A percentile compares a stretch with the other conserved stretches of the same genome.
phyloP scores from a whole-genome alignment of 108 stramenopile genomes.

The Nannochloropsis granulata region DNA sequence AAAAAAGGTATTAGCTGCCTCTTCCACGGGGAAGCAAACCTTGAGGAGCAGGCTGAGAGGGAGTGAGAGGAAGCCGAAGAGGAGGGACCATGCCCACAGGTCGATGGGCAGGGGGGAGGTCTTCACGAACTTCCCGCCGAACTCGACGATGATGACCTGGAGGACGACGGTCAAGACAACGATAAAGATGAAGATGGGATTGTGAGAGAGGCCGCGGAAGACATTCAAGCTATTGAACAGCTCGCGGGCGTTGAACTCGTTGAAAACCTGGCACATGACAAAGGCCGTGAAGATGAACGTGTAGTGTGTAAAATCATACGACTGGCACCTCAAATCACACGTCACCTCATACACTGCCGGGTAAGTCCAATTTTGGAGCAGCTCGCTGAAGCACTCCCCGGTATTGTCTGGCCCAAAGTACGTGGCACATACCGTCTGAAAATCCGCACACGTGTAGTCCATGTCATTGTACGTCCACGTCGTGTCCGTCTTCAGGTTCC shows the following conservation, averaged over 20 bases:
- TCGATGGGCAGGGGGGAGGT: constrained; percentile 4
- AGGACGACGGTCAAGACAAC: constrained; percentile 52
- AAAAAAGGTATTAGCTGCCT: background rate
- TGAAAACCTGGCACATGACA: constrained; percentile 92
- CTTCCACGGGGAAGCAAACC: background rate
- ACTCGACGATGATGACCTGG: constrained; percentile 50
- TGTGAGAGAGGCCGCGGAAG: constrained; percentile 57
- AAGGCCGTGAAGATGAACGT: constrained; percentile 28
- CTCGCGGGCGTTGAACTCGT: constrained; percentile 81
- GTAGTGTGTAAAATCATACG: constrained; percentile 14
- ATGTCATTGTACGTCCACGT: background rate
- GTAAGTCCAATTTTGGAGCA: background rate
- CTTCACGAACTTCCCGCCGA: constrained; percentile 28
- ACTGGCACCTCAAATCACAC: background rate
- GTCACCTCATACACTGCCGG: background rate
- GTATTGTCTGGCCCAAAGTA: background rate
- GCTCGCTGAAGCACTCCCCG: background rate
- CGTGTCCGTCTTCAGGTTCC: background rate
- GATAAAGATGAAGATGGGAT: constrained; percentile 65
- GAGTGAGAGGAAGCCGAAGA: background rate
- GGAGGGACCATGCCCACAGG: constrained; percentile 2
- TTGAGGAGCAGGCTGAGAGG: background rate
- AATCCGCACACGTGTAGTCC: background rate
- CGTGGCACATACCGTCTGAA: background rate
- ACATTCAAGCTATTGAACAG: constrained; percentile 61